phyloP scores from a whole-genome alignment of 2,329 filamentous ascomycete species.

The Xylaria digitata region DNA sequence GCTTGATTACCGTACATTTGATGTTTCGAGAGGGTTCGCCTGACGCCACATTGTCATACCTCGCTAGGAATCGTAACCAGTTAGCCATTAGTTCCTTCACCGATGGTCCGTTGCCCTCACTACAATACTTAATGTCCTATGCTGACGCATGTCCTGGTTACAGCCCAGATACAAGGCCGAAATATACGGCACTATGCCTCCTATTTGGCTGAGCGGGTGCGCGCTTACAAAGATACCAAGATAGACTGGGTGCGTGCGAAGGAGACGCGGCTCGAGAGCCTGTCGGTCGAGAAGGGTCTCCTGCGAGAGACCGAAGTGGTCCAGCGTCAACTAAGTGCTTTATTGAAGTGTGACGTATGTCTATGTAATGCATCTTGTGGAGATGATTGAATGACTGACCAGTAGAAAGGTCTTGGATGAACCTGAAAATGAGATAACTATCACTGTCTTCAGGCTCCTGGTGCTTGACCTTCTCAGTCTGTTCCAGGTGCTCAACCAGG shows the following conservation, averaged over 20 bases:
- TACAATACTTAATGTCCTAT: neutral
- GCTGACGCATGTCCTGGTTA: constrained; percentile 40
- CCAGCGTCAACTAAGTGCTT: constrained; percentile 84
- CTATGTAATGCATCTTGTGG: constrained; percentile 6
- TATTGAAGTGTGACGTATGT: constrained; percentile 90
- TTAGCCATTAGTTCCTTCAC: constrained; percentile 91
- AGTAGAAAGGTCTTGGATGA: constrained; percentile 82
- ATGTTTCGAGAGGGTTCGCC: constrained; percentile 97
- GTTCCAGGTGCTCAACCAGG: constrained; percentile 96
- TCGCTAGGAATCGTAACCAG: constrained; percentile 83
- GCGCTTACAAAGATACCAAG: constrained; percentile 84
- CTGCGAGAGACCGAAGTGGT: constrained; percentile 91
- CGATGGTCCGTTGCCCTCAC: constrained; percentile 73
- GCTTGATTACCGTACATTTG: constrained; percentile 91
- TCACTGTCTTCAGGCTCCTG: constrained; percentile 91
- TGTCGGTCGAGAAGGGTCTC: constrained; percentile 91
- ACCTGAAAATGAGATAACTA: constrained; percentile 94
- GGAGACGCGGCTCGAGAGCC: constrained; percentile 83
- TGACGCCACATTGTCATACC: constrained; percentile 86
- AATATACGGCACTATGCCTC: constrained; percentile 93
- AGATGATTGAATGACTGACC: constrained; percentile 36
- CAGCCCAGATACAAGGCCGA: constrained; percentile 92
- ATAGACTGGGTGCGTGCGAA: constrained; percentile 89
- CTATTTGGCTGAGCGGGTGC: constrained; percentile 85
- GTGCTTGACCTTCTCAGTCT: constrained; percentile 89